Conservation (phyloP, 2,329 filamentous ascomycete species). For the Fusarium luffae region DNA sequence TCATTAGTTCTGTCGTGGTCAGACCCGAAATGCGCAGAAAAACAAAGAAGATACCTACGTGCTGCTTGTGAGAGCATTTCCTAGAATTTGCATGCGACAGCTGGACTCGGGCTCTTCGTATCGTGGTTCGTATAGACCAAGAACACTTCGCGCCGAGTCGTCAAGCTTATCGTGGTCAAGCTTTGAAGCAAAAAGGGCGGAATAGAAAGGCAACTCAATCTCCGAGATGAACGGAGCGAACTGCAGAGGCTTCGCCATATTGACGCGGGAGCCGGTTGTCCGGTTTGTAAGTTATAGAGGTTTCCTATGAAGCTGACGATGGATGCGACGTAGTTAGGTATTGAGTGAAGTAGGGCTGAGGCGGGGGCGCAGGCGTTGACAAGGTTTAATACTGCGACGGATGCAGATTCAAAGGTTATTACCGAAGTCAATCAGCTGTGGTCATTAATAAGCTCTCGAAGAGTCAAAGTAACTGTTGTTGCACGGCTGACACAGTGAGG, state of each 20-base stretch:
- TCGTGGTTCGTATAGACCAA: slow-evolving; percentile 90
- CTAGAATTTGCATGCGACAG: slow-evolving; percentile 89
- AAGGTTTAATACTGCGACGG: slow-evolving; percentile 22
- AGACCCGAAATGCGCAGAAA: slow-evolving; percentile 33
- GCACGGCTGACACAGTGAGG: slow-evolving; percentile 37
- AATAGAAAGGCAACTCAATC: slow-evolving; percentile 95
- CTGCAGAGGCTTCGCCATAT: slow-evolving; percentile 65
- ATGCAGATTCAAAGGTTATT: not conserved
- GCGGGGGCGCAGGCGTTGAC: slow-evolving; percentile 26
- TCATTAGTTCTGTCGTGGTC: slow-evolving; percentile 46
- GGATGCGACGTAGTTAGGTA: not conserved
- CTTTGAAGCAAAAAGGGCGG: slow-evolving; percentile 89
- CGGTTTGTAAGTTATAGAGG: not conserved
- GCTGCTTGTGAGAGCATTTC: slow-evolving; percentile 84
- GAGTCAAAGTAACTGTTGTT: slow-evolving; percentile 7
- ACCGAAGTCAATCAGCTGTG: not conserved
- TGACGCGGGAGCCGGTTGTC: slow-evolving; percentile 36
- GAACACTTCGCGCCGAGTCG: slow-evolving; percentile 86
- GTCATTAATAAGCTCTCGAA: not conserved
- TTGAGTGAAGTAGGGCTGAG: slow-evolving; percentile 14
- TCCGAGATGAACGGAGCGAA: slow-evolving; percentile 94
- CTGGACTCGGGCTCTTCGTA: slow-evolving; percentile 78
- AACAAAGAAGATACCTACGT: slow-evolving; percentile 68
- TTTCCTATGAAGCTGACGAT: slow-evolving; percentile 12
- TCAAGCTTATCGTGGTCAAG: slow-evolving; percentile 98